Evolutionary conservation across 192 early-diverging fungal genomes (phyloP).

Genomic region (Globomyces pollinis-pini): DNA sequence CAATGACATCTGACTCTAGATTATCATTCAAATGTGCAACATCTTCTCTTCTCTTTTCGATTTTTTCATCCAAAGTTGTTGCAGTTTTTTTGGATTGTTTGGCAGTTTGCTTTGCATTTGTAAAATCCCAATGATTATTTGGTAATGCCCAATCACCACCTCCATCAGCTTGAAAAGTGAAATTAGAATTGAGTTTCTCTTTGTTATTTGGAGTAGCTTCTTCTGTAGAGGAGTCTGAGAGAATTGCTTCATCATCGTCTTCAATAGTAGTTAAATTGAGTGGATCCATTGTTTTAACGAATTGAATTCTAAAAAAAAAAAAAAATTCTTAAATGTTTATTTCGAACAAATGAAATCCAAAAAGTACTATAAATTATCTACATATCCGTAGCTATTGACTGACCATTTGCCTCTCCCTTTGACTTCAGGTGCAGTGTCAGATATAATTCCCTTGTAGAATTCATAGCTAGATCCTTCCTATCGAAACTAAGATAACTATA

Average conservation of each 20-base stretch:
- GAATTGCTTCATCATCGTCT: background rate
- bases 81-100: background rate
- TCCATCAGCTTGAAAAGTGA: background rate
- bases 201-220: background rate
- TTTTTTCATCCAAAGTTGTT: constrained; percentile 2
- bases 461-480: background rate
- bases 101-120: background rate
- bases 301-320: background rate
- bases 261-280: background rate
- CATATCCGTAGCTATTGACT: constrained; percentile 30
- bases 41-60: constrained; percentile 1
- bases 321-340: no score
- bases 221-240: background rate
- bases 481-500: background rate
- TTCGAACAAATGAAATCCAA: no score
- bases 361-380: constrained; percentile 6
- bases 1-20: no score
- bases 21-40: no score
- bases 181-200: background rate
- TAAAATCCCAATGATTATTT: constrained; percentile 7
- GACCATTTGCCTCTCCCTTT: constrained; percentile 42
- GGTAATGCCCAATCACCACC: background rate
- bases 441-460: constrained; percentile 9
- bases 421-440: constrained; percentile 18
- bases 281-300: background rate